Evolutionary conservation across 73 alveolate genomes (phyloP), one percentile per base, ranked within the genome.

Genomic region (Paramecium tetraurelia): DNA sequence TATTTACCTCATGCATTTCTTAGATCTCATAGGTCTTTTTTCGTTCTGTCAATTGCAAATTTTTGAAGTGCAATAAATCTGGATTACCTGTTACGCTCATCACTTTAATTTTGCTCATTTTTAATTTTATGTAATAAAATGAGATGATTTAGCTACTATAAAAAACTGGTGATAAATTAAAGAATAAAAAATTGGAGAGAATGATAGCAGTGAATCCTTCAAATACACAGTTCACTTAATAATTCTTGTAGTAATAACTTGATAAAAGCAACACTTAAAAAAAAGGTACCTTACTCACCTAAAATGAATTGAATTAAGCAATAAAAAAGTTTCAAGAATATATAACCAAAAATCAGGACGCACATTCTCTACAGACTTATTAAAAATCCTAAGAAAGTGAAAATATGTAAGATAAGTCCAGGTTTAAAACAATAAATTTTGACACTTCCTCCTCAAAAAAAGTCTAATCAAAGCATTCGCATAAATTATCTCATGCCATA

Each of bases 11-110:
- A 44, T 41, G 72, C 70, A 80, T 27, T 80, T 80, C 90, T 35
- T 80, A 12, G 14, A 80, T 80, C 43, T 80, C 90, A 12, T 41
- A 40, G 0, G 86, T 72, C 59, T 72, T 72, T 72, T 36, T 72
- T 11, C 86, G 31, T 38, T 72, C 86, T 12, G 86, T 72, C 38
- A 29, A 40, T 36, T 35, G 21, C 35, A 72, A 21, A 40, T 59
- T 44, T 63, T 80, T 80, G 57, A 44, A 80, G 41, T 80, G 75
- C 12, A 80, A 22, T 10, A 80, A 48, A 24, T 80, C 90, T 0
- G 90, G 90, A 80, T 80, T 41, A 35, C 90, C 90, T 44, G 90
- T 41, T 46, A 80, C 90, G 31, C 90, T 46, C 46, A 80, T 46
- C 33, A 80, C 75, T 46, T 80, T 80, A 24, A 80, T 80, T 72